phyloP scores from a whole-genome alignment of 2,329 filamentous ascomycete species.

The Dothiorella sarmentorum region DNA sequence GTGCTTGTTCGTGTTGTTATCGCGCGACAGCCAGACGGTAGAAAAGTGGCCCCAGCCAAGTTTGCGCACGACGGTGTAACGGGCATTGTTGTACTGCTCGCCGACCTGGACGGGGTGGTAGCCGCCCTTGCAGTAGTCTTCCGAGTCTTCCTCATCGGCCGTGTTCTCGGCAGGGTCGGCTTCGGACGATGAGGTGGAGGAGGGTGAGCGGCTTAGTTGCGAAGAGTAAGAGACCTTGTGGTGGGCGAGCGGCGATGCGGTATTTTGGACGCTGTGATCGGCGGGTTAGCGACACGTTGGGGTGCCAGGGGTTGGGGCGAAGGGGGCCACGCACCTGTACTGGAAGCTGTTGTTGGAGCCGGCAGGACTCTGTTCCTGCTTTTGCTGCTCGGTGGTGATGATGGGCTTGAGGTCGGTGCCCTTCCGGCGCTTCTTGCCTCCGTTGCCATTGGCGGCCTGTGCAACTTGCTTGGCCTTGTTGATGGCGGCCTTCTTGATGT shows the following conservation, averaged over 20 bases:
- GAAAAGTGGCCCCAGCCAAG: conserved; percentile 98
- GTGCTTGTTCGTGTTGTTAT: conserved; percentile 86
- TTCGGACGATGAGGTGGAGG: conserved; percentile 73
- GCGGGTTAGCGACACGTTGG: conserved; percentile 9
- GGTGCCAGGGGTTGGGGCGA: too few species aligned
- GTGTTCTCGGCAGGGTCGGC: conserved; percentile 81
- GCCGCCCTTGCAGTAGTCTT: conserved; percentile 98
- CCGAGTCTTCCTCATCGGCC: conserved; percentile 96
- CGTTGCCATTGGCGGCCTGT: conserved; percentile 54
- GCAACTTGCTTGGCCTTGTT: conserved; percentile 65
- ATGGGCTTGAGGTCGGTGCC: conserved; percentile 68
- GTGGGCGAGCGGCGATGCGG: conserved; percentile 45
- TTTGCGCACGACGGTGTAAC: conserved; percentile 94
- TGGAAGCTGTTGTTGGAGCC: conserved; percentile 34
- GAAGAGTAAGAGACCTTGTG: conserved; percentile 48
- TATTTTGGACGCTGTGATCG: conserved; percentile 44
- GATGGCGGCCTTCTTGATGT: conserved; percentile 62
- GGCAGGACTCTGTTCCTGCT: conserved; percentile 44
- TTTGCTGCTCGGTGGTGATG: conserved; percentile 63
- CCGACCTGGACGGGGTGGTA: conserved; percentile 94
- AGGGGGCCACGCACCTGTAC: conserved; percentile 38
- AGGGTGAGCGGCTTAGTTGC: conserved; percentile 69
- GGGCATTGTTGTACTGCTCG: conserved; percentile 95
- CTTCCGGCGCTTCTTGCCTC: conserved; percentile 72
- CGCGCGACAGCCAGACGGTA: conserved; percentile 83